Evolutionary conservation across 108 stramenopile genomes (phyloP).

Genomic region (Fistulifera pelliculosa): DNA sequence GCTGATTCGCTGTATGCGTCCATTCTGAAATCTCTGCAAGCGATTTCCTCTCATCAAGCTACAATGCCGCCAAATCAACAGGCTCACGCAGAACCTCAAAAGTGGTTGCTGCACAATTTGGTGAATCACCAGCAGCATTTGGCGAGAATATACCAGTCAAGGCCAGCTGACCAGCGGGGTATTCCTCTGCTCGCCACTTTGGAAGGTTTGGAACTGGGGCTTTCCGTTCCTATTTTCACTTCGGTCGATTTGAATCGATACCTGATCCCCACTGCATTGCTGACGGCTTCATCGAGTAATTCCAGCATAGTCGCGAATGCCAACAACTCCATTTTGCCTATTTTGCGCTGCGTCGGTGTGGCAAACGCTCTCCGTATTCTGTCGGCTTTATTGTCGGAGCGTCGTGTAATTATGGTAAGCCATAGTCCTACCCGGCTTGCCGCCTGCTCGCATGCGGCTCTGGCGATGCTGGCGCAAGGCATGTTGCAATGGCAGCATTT

Average conservation of each 20-base stretch:
- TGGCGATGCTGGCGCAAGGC: slow-evolving; percentile 62
- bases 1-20: slow-evolving; percentile 65
- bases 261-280: slow-evolving; percentile 35
- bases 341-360: slow-evolving; percentile 64
- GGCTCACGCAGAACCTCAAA: slow-evolving; percentile 17
- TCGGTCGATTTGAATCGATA: slow-evolving; percentile 34
- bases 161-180: slow-evolving; percentile 21
- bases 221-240: slow-evolving; percentile 8
- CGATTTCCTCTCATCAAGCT: slow-evolving; percentile 12
- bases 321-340: slow-evolving; percentile 53
- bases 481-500: slow-evolving; percentile 74
- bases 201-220: slow-evolving; percentile 28
- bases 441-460: slow-evolving; percentile 56
- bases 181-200: slow-evolving; percentile 31
- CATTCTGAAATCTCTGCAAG: slow-evolving; percentile 53
- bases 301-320: not conserved
- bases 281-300: slow-evolving; percentile 2
- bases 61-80: slow-evolving; percentile 15
- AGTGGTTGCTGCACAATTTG: slow-evolving; percentile 25
- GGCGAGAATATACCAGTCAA: slow-evolving; percentile 14
- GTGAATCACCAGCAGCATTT: slow-evolving; percentile 35
- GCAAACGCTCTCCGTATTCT: slow-evolving; percentile 55
- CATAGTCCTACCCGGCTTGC: slow-evolving; percentile 56
- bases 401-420: slow-evolving; percentile 62
- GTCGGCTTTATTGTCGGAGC: slow-evolving; percentile 67